Percentiles rank a stretch among this genome's conserved stretches.
Conservation (phyloP, 176 grass and related monocot genomes). For the Eragrostis nindensis region DNA sequence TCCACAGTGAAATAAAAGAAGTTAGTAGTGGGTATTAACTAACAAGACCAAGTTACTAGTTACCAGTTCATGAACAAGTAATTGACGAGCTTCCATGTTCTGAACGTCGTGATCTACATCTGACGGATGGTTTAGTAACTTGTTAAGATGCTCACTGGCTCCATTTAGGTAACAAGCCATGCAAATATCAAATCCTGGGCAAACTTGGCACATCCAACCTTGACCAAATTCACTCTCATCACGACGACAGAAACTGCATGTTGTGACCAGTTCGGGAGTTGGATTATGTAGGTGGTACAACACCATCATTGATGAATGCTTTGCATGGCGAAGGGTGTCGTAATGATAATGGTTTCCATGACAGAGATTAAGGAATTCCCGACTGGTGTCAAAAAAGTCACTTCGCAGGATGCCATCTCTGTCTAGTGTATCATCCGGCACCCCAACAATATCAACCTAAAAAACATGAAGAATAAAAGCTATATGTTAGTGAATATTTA, state of each 20-base stretch:
- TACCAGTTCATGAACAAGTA: slow-evolving; percentile 54
- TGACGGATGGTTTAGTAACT: slow-evolving; percentile 88
- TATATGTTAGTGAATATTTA: slow-evolving; percentile 10
- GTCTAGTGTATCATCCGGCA: slow-evolving; percentile 85
- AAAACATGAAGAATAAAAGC: slow-evolving; percentile 13
- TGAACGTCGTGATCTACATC: slow-evolving; percentile 83
- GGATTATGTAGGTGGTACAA: slow-evolving; percentile 99
- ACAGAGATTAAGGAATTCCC: slow-evolving; percentile 96
- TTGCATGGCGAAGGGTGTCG: slow-evolving; percentile 93
- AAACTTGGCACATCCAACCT: slow-evolving; percentile 95
- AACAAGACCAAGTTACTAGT: too few species aligned
- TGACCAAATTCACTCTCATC: slow-evolving; percentile 94
- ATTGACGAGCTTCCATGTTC: slow-evolving; percentile 93
- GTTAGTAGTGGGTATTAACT: too few species aligned
- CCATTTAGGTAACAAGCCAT: slow-evolving; percentile 86
- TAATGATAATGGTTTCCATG: slow-evolving; percentile 99
- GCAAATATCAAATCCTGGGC: slow-evolving; percentile 98
- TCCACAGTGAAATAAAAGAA: too few species aligned
- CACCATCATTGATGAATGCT: slow-evolving; percentile 99
- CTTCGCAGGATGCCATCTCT: slow-evolving; percentile 97
- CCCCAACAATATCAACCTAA: slow-evolving; percentile 77
- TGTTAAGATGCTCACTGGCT: slow-evolving; percentile 82
- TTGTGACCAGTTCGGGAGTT: slow-evolving; percentile 93
- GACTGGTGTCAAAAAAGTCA: slow-evolving; percentile 96
- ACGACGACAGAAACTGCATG: slow-evolving; percentile 76